Evolutionary conservation across 1,139 yeast species (phyloP).

Genomic region (Chernovozyma aurita): DNA sequence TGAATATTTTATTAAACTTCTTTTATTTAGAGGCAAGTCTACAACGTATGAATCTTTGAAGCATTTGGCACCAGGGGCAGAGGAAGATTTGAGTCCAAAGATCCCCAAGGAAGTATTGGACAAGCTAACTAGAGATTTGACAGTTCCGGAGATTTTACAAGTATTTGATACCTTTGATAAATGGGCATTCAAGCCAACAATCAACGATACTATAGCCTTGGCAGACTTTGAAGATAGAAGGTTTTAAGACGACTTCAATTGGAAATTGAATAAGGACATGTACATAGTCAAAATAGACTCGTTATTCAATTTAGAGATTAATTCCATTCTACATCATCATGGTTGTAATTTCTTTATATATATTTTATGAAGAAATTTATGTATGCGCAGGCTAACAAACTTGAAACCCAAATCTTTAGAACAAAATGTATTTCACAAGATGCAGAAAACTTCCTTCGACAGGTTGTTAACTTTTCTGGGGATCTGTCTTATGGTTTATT

Average conservation of each 20-base stretch:
- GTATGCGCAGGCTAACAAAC: too few relatives aligned
- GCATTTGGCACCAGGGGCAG: constrained; percentile 79
- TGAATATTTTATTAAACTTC: constrained; percentile 63
- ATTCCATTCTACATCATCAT: too few relatives aligned
- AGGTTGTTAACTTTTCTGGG: too few relatives aligned
- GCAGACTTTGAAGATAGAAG: constrained; percentile 5
- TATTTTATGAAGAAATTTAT: too few relatives aligned
- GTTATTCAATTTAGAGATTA: too few relatives aligned
- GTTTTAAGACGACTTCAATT: too few relatives aligned
- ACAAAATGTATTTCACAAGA: too few relatives aligned
- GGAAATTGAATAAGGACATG: too few relatives aligned
- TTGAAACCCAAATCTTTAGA: too few relatives aligned
- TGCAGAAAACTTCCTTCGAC: too few relatives aligned
- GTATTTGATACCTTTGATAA: constrained; percentile 50
- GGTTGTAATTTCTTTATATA: too few relatives aligned
- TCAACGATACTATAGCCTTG: constrained; percentile 17
- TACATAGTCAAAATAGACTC: background rate
- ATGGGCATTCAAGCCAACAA: constrained; percentile 86
- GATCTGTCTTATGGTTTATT: too few relatives aligned
- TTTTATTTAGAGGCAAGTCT: constrained; percentile 51
- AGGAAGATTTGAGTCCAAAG: constrained; percentile 46
- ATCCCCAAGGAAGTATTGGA: constrained; percentile 35
- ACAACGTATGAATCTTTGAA: constrained; percentile 47
- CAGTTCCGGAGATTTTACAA: constrained; percentile 47
- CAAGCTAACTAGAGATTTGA: constrained; percentile 46